Conservation (phyloP, 352 stramenopile species). For the Phytophthora podocarpi region DNA sequence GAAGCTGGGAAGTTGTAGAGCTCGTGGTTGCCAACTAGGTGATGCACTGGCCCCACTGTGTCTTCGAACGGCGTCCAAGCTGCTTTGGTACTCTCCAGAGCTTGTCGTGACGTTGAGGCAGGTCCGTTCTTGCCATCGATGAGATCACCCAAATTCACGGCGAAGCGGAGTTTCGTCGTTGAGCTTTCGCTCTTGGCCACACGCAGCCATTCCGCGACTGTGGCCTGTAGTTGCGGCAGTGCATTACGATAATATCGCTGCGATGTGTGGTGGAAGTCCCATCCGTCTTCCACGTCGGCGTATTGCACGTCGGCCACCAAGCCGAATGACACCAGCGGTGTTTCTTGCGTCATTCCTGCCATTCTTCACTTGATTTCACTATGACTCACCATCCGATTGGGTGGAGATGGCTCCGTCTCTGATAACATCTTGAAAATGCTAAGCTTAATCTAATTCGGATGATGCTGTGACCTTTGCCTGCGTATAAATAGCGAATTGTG, state of each 20-base stretch:
- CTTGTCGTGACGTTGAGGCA: constrained; percentile 43
- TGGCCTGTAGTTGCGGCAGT: constrained; percentile 49
- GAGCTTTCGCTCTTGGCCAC: constrained; percentile 23
- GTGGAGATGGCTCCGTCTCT: no score
- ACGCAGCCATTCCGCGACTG: constrained; percentile 59
- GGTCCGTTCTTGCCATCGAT: constrained; percentile 81
- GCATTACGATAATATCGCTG: constrained; percentile 77
- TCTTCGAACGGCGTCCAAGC: constrained; percentile 53
- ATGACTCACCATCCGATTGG: constrained; percentile 5
- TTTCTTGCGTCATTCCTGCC: constrained; percentile 7
- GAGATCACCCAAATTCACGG: constrained; percentile 81
- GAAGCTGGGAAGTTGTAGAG: constrained; percentile 77
- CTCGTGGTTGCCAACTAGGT: constrained; percentile 87
- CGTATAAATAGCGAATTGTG: no score
- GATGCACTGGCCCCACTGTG: constrained; percentile 61
- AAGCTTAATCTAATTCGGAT: no score
- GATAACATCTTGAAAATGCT: no score
- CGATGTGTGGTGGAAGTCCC: constrained; percentile 74
- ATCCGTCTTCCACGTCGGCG: constrained; percentile 78
- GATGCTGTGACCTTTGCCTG: no score
- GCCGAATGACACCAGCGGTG: constrained; percentile 63
- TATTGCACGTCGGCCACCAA: constrained; percentile 85
- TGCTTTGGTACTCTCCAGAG: constrained; percentile 46
- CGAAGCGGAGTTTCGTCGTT: constrained; percentile 50
- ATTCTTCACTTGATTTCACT: constrained; percentile 14